Evolutionary conservation across 805 yeast genomes (phyloP).

Genomic region (Wickerhamomyces subpelliculosus): DNA sequence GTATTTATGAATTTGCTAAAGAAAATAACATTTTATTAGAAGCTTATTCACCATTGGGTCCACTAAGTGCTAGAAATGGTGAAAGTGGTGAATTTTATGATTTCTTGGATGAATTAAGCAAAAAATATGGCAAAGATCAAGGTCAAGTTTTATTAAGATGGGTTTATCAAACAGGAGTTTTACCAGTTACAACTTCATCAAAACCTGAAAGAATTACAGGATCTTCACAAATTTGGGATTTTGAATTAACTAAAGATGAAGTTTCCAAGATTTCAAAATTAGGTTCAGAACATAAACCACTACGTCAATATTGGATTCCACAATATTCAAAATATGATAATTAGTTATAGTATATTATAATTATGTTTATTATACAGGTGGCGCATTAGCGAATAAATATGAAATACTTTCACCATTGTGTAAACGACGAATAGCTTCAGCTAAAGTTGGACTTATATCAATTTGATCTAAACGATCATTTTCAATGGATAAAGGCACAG

Average conservation of each 20-base stretch:
- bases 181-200: conserved; percentile 73
- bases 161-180: conserved; percentile 55
- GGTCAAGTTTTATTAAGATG: conserved; percentile 67
- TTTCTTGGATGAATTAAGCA: conserved; percentile 36
- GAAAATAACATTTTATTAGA: conserved; percentile 45
- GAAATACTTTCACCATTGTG: conserved; percentile 96
- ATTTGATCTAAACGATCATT: conserved; percentile 61
- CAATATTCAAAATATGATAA: conserved; percentile 17
- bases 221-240: conserved; percentile 49
- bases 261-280: conserved; percentile 32
- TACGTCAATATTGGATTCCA: conserved; percentile 28
- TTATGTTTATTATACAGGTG: conserved; percentile 14
- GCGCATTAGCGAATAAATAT: conserved; percentile 71
- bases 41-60: conserved; percentile 66
- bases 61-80: conserved; percentile 43
- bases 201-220: conserved; percentile 43
- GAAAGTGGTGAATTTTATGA: conserved; percentile 32
- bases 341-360: not conserved
- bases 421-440: conserved; percentile 89
- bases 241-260: conserved; percentile 47
- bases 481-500: conserved; percentile 76
- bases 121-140: conserved; percentile 50
- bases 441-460: conserved; percentile 80
- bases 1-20: conserved; percentile 42
- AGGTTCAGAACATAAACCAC: conserved; percentile 30